These are phyloP conservation scores for Trichosporon faecale DNA, from an alignment of 1,284 basidiomycete genomes.

Conservation along the genomic window DNA sequence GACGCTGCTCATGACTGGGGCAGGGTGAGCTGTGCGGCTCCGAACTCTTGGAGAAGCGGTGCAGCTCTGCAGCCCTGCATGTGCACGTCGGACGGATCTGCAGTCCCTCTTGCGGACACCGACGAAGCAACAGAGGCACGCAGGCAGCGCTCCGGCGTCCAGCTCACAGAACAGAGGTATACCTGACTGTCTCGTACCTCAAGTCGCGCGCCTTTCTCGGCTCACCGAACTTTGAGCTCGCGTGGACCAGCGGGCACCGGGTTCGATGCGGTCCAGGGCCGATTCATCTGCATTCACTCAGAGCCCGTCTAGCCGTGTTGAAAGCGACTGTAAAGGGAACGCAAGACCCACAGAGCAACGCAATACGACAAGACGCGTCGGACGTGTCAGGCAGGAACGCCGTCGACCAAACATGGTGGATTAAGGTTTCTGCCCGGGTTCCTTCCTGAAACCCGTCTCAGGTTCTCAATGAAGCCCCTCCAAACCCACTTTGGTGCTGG, in stretches of 20 bases:
- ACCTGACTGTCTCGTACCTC: neutral
- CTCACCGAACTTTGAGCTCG: neutral
- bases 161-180: too few relatives aligned
- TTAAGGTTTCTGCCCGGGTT: slow-evolving; percentile 5
- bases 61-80: neutral
- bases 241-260: neutral
- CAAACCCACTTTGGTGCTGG: neutral
- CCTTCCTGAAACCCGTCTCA: neutral
- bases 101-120: neutral
- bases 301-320: neutral
- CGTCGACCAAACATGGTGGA: neutral
- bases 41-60: neutral
- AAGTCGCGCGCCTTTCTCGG: neutral
- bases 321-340: neutral
- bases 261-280: neutral
- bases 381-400: neutral
- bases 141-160: neutral
- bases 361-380: neutral
- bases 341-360: neutral
- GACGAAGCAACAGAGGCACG: neutral
- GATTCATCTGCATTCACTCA: neutral
- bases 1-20: neutral
- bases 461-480: neutral
- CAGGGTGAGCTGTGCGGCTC: neutral
- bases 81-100: neutral